Evolutionary conservation across 2,329 filamentous ascomycete species (phyloP).

Genomic region (Colletotrichum theobromicola): DNA sequence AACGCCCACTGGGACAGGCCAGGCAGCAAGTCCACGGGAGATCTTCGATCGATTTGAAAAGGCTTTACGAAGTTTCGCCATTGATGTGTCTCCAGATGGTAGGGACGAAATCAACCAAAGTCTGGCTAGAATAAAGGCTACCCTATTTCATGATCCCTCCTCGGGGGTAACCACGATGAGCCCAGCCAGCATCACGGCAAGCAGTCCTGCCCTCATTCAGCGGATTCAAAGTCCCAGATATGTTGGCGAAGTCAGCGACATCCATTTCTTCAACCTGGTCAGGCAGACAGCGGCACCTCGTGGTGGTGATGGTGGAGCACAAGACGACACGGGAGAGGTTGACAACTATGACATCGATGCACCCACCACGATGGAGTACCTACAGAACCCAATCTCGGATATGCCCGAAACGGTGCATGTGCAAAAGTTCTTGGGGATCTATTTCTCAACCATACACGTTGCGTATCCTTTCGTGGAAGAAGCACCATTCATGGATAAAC

Average conservation of each 20-base stretch:
- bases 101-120: not conserved
- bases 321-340: not conserved
- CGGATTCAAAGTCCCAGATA: not conserved
- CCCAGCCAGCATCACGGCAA: not conserved
- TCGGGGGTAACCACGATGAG: not conserved
- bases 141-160: not conserved
- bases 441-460: not conserved
- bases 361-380: not conserved
- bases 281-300: not conserved
- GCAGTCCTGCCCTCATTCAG: not conserved
- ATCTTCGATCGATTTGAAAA: not conserved
- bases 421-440: not conserved
- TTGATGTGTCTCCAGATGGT: not conserved
- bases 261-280: not conserved
- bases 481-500: not conserved
- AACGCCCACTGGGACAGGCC: not conserved
- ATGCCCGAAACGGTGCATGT: not conserved
- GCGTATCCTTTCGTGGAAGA: not conserved
- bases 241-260: not conserved
- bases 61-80: not conserved
- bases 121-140: not conserved
- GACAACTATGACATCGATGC: not conserved
- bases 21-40: not conserved
- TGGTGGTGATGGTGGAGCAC: not conserved
- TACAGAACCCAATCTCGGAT: not conserved